phyloP scores from a whole-genome alignment of 2,329 filamentous ascomycete species.

The Dactylonectria estremocensis region DNA sequence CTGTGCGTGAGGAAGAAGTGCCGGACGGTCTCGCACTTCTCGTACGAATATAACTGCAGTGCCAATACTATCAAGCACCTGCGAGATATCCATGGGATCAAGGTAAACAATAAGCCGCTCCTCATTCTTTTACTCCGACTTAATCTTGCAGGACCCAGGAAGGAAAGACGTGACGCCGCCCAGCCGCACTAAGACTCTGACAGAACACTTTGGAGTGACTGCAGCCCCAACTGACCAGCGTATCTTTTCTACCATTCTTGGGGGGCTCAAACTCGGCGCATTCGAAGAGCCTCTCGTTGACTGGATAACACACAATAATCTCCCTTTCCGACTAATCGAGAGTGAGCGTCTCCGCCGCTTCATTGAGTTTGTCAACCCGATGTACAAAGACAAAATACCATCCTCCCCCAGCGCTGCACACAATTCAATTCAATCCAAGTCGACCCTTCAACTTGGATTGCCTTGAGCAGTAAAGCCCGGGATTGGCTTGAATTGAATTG shows the following conservation, averaged over 20 bases:
- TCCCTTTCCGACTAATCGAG: background rate
- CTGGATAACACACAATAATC: background rate
- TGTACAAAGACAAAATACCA: background rate
- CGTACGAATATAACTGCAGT: background rate
- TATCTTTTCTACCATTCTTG: background rate
- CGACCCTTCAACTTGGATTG: too few species aligned
- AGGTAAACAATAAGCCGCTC: background rate
- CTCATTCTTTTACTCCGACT: background rate
- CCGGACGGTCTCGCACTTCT: background rate
- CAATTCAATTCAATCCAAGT: too few species aligned
- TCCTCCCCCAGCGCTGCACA: too few species aligned
- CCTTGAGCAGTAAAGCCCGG: too few species aligned
- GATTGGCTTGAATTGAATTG: too few species aligned
- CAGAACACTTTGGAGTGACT: background rate
- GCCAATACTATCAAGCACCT: background rate
- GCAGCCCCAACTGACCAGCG: background rate
- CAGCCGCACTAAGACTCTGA: background rate
- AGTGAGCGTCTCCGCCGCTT: background rate
- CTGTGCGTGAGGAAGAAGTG: background rate
- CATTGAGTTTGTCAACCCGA: background rate
- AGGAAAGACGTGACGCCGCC: background rate
- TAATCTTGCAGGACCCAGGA: background rate
- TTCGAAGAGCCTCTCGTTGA: background rate
- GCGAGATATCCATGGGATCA: background rate
- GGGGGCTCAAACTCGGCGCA: background rate